These are phyloP conservation scores for Cladosporium sp. DNA, from an alignment of 2,329 filamentous ascomycete genomes.

Conservation along the genomic window DNA sequence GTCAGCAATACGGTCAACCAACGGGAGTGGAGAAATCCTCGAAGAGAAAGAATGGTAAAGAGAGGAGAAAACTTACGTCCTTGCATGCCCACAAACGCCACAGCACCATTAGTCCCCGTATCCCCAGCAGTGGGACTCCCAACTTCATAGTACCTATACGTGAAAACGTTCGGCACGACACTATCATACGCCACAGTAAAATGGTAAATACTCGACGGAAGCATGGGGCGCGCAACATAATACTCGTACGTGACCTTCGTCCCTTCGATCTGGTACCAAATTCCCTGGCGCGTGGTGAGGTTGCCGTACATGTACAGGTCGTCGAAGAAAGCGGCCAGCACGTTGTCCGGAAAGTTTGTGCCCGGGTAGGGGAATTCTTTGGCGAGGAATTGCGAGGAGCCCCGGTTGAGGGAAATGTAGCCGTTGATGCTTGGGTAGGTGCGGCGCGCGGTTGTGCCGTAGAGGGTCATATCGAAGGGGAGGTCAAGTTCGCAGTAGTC, in stretches of 20 bases:
- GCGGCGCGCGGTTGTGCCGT: constrained; percentile 16
- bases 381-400: constrained; percentile 24
- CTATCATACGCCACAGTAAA: constrained; percentile 29
- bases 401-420: constrained; percentile 25
- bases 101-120: constrained; percentile 19
- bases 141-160: constrained; percentile 26
- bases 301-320: constrained; percentile 27
- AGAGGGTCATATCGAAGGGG: constrained; percentile 27
- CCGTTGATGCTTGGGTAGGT: constrained; percentile 30
- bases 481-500: constrained; percentile 29
- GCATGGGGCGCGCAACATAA: constrained; percentile 21
- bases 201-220: constrained; percentile 22
- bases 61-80: constrained; percentile 23
- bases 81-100: constrained; percentile 26
- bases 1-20: too few species aligned
- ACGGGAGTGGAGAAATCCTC: too few species aligned
- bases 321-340: constrained; percentile 30
- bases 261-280: constrained; percentile 30
- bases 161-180: constrained; percentile 25
- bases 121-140: constrained; percentile 13
- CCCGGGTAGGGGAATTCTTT: constrained; percentile 19
- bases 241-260: constrained; percentile 29
- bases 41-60: too few species aligned
- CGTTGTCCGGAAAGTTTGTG: constrained; percentile 22
- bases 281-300: constrained; percentile 22